Evolutionary conservation across 2,329 filamentous ascomycete species (phyloP), one percentile per base, ranked within the genome.

Genomic region (Ophiocordyceps unilateralis): DNA sequence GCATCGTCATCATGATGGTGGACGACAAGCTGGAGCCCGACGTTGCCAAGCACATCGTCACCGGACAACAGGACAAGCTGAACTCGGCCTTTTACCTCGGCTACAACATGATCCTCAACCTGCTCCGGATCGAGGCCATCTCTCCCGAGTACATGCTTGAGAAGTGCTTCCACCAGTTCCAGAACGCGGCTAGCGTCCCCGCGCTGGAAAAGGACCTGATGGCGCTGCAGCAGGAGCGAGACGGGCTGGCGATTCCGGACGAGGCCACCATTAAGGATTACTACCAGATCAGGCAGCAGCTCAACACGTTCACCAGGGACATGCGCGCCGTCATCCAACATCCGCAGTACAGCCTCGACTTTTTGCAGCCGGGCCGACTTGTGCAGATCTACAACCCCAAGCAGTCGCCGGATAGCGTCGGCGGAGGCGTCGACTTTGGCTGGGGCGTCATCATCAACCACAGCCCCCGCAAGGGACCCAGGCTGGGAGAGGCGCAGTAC

Each of bases 1-100:
- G 91, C 73, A 93, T 96, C 52, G 91, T 98, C 51, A 96, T 98
- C 59, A 96, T 98, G 86, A 96, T 98, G 89, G 83, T 98, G 48
- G 83, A 93, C 56, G 84, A 93, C 60, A 86, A 91, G 65, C 89
- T 98, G 67, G 91, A 98, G 55, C 91, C 91, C 1, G 78, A 85
- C 2, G 79, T 82, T n/a, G 89, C 91, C 37, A 93, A 93, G 63
- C 81, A 84, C 49, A 95, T 98, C 52, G 91, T 98, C 12, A 86
- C 91, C 43, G 91, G 91, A 51, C 83, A 95, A 56, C 91, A 98
- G 60, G 93, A 98, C 61, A 87, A 88, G 51, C 78, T 98, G 24
- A 96, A 96, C 63, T 96, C 91, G 4, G 91, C 91, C 1, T 98
- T 98, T 64, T 85, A 98, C 58, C 73, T 98, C 15, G 88, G 91